Percentiles rank a stretch among this genome's conserved stretches.
Conservation (phyloP, 305 asterid species). For the Fraxinus velutina region DNA sequence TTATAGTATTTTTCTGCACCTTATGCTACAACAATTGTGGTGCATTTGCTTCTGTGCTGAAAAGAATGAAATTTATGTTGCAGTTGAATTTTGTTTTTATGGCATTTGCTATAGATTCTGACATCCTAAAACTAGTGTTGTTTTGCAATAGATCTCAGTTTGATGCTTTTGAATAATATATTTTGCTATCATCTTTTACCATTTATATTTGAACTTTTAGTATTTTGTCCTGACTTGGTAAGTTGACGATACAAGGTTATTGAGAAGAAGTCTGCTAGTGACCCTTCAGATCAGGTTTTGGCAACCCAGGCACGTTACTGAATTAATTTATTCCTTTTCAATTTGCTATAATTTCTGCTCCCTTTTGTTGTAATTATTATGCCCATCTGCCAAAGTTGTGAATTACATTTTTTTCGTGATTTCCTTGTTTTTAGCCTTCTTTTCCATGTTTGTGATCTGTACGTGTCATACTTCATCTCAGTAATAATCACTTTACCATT, state of each 20-base stretch:
- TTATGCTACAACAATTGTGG: conserved; percentile 1
- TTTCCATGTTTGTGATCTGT: neutral
- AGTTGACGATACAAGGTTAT: conserved; percentile 7
- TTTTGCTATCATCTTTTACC: neutral
- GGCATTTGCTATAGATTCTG: conserved; percentile 11
- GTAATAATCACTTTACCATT: neutral
- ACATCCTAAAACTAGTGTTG: neutral
- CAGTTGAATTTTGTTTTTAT: conserved; percentile 11
- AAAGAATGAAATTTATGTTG: neutral
- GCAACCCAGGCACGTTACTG: conserved; percentile 15
- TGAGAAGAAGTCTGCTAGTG: conserved; percentile 17
- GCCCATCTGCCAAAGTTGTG: neutral
- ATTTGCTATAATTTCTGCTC: neutral
- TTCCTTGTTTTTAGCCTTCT: neutral
- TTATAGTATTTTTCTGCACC: conserved; percentile 8
- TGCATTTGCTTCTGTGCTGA: neutral
- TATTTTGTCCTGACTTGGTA: neutral
- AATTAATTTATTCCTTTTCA: neutral
- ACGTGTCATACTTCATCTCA: neutral
- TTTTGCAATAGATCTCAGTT: neutral
- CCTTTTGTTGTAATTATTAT: neutral
- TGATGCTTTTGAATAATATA: neutral
- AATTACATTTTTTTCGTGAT: neutral
- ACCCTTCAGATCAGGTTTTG: conserved; percentile 10
- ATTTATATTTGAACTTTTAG: neutral